Evolutionary conservation across 2,329 filamentous ascomycete genomes (phyloP).

Genomic region (Fusarium sp.): DNA sequence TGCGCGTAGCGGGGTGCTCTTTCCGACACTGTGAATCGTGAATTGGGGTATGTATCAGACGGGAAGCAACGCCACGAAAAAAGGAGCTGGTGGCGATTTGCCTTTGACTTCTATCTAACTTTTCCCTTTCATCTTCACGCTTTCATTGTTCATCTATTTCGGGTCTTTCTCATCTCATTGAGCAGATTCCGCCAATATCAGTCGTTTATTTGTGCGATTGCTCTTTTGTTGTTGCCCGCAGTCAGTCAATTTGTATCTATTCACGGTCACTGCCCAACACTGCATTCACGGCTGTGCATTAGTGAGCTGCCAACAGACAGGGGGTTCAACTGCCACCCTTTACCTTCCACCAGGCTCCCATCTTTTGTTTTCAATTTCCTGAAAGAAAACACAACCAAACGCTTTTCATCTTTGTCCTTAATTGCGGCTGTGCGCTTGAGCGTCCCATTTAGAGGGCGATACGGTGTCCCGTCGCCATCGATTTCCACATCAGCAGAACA

Average conservation of each 20-base stretch:
- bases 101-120: slow-evolving; percentile 10
- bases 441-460: background rate
- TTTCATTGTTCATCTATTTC: slow-evolving; percentile 10
- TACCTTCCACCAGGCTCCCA: background rate
- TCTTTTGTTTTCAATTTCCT: background rate
- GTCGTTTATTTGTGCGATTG: background rate
- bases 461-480: background rate
- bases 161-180: background rate
- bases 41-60: slow-evolving; percentile 30
- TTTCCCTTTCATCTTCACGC: slow-evolving; percentile 7
- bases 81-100: slow-evolving; percentile 43
- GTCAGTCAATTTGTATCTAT: slow-evolving; percentile 4
- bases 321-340: slow-evolving; percentile 13
- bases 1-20: slow-evolving; percentile 46
- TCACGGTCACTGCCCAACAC: slow-evolving; percentile 14
- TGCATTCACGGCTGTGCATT: slow-evolving; percentile 28
- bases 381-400: background rate
- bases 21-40: slow-evolving; percentile 44
- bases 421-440: background rate
- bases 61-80: slow-evolving; percentile 26
- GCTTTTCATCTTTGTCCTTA: background rate
- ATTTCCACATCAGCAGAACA: background rate
- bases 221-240: slow-evolving; percentile 13
- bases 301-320: slow-evolving; percentile 19
- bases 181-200: background rate